Evolutionary conservation across 139 green algal genomes (phyloP).

Genomic region (Chlorella sp.): DNA sequence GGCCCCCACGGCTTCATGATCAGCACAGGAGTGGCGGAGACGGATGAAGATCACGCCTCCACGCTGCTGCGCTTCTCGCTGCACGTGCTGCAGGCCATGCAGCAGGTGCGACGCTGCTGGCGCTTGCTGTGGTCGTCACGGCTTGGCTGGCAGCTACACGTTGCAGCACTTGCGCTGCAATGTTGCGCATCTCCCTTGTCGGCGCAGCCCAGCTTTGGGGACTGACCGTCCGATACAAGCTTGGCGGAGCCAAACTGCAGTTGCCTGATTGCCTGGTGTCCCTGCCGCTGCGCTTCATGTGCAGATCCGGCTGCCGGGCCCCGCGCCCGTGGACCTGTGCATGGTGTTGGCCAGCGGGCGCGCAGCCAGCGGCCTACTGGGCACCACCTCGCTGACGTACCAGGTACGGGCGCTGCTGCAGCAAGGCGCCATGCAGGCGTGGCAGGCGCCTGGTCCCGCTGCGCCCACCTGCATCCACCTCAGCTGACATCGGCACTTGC

Average conservation of each 20-base stretch:
- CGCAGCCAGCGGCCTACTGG: slow-evolving; percentile 16
- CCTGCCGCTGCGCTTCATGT: not conserved
- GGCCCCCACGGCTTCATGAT: slow-evolving; percentile 25
- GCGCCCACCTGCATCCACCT: too few species aligned
- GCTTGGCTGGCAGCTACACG: too few species aligned
- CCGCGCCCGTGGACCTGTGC: slow-evolving; percentile 1
- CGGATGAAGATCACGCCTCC: slow-evolving; percentile 13
- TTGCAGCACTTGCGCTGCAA: too few species aligned
- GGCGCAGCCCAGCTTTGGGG: too few species aligned
- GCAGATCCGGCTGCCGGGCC: slow-evolving; percentile 21
- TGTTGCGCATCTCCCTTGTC: too few species aligned
- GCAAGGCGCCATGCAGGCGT: not conserved
- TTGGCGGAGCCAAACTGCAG: too few species aligned
- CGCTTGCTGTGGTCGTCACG: not conserved
- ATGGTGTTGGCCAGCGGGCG: slow-evolving; percentile 5
- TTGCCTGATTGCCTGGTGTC: not conserved
- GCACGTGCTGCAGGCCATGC: slow-evolving; percentile 15
- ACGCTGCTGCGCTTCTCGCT: slow-evolving; percentile 29
- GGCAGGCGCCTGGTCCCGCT: not conserved
- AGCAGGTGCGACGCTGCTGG: not conserved
- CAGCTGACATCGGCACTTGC: too few species aligned
- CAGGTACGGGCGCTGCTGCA: not conserved
- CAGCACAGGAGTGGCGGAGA: slow-evolving; percentile 8
- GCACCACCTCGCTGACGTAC: slow-evolving; percentile 21
- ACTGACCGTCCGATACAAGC: too few species aligned